phyloP scores from a whole-genome alignment of 257 asterid species.

The Solanum clarkiae region DNA sequence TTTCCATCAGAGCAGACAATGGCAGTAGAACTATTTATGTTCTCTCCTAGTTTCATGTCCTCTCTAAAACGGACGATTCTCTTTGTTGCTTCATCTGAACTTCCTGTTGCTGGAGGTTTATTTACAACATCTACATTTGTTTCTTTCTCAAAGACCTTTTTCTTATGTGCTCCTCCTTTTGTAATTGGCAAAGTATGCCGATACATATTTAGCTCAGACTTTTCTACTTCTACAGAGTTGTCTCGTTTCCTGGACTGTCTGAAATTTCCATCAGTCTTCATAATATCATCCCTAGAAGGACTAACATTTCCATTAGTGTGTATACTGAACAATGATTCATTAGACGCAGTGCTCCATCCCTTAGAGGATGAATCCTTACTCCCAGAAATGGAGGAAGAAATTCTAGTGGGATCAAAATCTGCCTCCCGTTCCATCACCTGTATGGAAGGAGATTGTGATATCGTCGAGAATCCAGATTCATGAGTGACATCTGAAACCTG shows the following conservation, averaged over 20 bases:
- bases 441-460: conserved; percentile 20
- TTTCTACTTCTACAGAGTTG: conserved; percentile 5
- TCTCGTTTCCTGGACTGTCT: conserved; percentile 10
- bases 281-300: neutral
- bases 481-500: neutral
- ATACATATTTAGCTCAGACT: conserved; percentile 1
- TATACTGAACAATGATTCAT: conserved; percentile 37
- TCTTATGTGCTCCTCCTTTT: conserved; percentile 4
- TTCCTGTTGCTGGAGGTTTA: conserved; percentile 7
- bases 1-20: neutral
- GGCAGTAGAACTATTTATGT: neutral
- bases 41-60: conserved; percentile 1
- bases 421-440: conserved; percentile 30
- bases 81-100: neutral
- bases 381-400: conserved; percentile 16
- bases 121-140: conserved; percentile 1
- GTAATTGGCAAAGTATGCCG: neutral
- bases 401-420: conserved; percentile 26
- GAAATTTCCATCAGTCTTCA: conserved; percentile 4
- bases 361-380: conserved; percentile 9
- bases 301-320: conserved; percentile 1
- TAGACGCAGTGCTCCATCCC: conserved; percentile 34
- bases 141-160: neutral
- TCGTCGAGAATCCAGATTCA: conserved; percentile 13
- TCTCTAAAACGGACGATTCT: conserved; percentile 7